Base-by-base conservation (phyloP, 345 rosid species). In the Pistacia vera region DNA sequence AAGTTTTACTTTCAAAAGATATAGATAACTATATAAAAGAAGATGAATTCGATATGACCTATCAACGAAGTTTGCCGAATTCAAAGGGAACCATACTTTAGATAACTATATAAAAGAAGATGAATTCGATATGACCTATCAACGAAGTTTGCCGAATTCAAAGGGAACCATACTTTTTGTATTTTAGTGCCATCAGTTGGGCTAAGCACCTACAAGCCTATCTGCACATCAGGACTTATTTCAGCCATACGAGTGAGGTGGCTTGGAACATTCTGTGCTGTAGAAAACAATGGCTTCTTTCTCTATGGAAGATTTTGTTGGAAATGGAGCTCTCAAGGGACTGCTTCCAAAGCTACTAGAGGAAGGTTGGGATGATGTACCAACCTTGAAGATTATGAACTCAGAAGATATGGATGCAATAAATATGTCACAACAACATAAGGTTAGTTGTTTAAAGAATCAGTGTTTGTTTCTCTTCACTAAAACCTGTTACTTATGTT, bases 301-400 rank as follows among this genome's bases (percentile, higher is more conserved):
- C 52, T 86, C 89, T 0, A 68, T 89, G 74, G 90, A 91, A 60
- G 92, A 89, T 60, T 91, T 89, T 77, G 84, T 84, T 20, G 96
- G 93, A 17, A 78, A 76, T 49, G 96, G 93, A 66, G 75, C 70
- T 77, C 77, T 89, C 48, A 84, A 79, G 67, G 81, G 67, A 69
- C 46, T 86, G 79, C 87, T 89, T 20, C 90, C 90, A 52, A 89
- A 78, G 80, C 79, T 89, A 72, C 14, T 88, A 16, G 90, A 91
- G 33, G 91, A 88, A 81, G 96, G 93, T 1, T 91, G 96, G 93
- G 96, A 89, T 73, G 93, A 91, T 55, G 90, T 91, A 0, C 92
- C 91, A 52, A 88, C 96, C 52, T 80, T 89, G 72, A 91, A 89
- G 89, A 84, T 89, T 60, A 86, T 89, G 92, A 86, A 78, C 63